A percentile compares a stretch with the other conserved stretches of the same genome.
Conservation (phyloP, 805 yeast genomes). For the Candida xiaguanensis region DNA sequence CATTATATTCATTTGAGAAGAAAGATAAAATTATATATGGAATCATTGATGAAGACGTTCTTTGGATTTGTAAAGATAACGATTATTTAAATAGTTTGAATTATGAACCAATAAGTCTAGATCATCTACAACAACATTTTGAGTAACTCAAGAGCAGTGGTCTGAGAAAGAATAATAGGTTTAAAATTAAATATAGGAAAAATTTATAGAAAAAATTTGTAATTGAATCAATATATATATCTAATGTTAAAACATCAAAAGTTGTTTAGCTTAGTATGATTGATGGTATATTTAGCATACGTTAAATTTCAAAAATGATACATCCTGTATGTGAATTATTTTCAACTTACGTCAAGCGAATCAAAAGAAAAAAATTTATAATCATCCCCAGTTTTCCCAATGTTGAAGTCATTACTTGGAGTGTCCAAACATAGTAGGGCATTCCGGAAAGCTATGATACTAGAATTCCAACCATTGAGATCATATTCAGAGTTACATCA, state of each 20-base stretch:
- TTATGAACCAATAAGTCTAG: slow-evolving; percentile 43
- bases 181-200: too few relatives aligned
- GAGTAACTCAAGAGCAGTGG: too few relatives aligned
- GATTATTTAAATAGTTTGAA: slow-evolving; percentile 1
- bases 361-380: background rate
- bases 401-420: slow-evolving; percentile 5
- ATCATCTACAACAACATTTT: slow-evolving; percentile 15
- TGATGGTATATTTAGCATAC: background rate
- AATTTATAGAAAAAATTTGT: background rate
- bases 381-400: background rate
- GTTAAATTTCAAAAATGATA: background rate
- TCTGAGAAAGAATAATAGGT: too few relatives aligned
- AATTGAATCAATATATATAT: too few relatives aligned
- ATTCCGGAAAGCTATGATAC: slow-evolving; percentile 7
- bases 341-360: too few relatives aligned
- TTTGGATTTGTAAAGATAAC: slow-evolving; percentile 40
- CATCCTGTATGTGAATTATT: too few relatives aligned
- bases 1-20: slow-evolving; percentile 27
- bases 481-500: background rate
- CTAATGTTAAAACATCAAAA: slow-evolving; percentile 1
- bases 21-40: slow-evolving; percentile 28
- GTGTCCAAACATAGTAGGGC: slow-evolving; percentile 8
- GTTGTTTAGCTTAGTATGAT: too few relatives aligned
- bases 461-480: slow-evolving; percentile 7
- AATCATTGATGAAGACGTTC: slow-evolving; percentile 62